These are phyloP conservation scores for Arabidopsis arenosa DNA, from an alignment of 345 rosid genomes.

Conservation along the genomic window DNA sequence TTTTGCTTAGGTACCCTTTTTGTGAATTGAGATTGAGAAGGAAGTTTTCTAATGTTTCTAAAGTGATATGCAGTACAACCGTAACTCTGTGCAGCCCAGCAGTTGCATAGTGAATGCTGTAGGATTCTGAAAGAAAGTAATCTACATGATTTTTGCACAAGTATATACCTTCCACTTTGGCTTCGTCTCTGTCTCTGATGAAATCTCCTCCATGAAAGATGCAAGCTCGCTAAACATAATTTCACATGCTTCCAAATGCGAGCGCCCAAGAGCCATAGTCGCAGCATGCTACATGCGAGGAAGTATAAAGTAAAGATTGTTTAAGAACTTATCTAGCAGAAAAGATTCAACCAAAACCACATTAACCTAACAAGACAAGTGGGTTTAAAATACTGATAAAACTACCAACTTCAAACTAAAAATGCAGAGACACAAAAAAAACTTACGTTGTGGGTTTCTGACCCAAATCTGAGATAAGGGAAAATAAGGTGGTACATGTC, in stretches of 20 bases:
- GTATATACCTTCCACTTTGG: slow-evolving; percentile 93
- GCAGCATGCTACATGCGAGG: slow-evolving; percentile 77
- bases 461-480: slow-evolving; percentile 86
- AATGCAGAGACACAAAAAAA: slow-evolving; percentile 22
- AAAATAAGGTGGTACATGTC: slow-evolving; percentile 89
- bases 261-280: slow-evolving; percentile 96
- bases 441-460: slow-evolving; percentile 85
- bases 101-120: slow-evolving; percentile 26
- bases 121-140: slow-evolving; percentile 22
- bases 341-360: slow-evolving; percentile 27
- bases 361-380: slow-evolving; percentile 13
- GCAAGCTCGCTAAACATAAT: slow-evolving; percentile 90
- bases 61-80: slow-evolving; percentile 9
- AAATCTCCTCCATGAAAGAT: slow-evolving; percentile 90
- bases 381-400: slow-evolving; percentile 10
- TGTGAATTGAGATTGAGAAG: neutral
- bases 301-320: slow-evolving; percentile 15
- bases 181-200: slow-evolving; percentile 90
- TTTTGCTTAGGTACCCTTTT: slow-evolving; percentile 19
- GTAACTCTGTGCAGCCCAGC: slow-evolving; percentile 16
- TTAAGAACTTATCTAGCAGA: slow-evolving; percentile 12
- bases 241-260: slow-evolving; percentile 98
- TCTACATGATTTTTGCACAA: slow-evolving; percentile 19
- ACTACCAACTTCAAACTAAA: slow-evolving; percentile 31
- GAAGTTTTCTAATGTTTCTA: neutral